Percentiles rank a stretch among this genome's conserved stretches.
phyloP scores from a whole-genome alignment of 164 flowering plant genomes.

The Chimonanthus praecox region DNA sequence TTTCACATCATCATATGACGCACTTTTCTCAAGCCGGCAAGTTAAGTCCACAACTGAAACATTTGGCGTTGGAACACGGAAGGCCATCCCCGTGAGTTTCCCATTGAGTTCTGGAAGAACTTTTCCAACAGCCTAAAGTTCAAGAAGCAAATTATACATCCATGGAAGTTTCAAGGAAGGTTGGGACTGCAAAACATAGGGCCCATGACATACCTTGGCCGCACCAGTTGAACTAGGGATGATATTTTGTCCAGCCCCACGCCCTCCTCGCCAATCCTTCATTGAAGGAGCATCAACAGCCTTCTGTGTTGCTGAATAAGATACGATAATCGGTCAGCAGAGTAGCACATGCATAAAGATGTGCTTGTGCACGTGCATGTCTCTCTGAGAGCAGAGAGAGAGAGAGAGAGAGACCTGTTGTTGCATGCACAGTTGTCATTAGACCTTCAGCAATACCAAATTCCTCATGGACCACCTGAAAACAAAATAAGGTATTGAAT shows the following conservation, averaged over 20 bases:
- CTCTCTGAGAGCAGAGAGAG: not conserved
- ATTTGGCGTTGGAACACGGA: conserved; percentile 96
- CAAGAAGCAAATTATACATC: conserved; percentile 6
- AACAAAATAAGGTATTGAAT: not conserved
- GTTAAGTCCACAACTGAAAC: conserved; percentile 98
- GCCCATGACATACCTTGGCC: conserved; percentile 63
- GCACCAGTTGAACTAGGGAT: conserved; percentile 99
- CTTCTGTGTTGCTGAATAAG: conserved; percentile 87
- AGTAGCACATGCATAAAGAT: not conserved
- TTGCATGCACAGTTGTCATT: conserved; percentile 99
- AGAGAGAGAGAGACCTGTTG: conserved; percentile 62
- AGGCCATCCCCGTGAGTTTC: conserved; percentile 99
- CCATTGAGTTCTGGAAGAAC: conserved; percentile 96
- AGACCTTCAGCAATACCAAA: conserved; percentile 92
- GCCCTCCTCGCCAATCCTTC: conserved; percentile 99
- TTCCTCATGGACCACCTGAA: conserved; percentile 94
- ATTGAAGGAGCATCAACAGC: conserved; percentile 97
- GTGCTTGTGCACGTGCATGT: not conserved
- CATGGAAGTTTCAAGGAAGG: not conserved
- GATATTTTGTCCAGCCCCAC: conserved; percentile 93
- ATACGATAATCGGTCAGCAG: not conserved
- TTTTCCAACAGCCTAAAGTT: conserved; percentile 85
- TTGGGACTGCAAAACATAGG: not conserved
- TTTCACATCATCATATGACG: conserved; percentile 91
- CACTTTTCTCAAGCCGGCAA: conserved; percentile 83